phyloP scores from a whole-genome alignment of 2,329 filamentous ascomycete species.

The Coleophoma eucalyptorum region DNA sequence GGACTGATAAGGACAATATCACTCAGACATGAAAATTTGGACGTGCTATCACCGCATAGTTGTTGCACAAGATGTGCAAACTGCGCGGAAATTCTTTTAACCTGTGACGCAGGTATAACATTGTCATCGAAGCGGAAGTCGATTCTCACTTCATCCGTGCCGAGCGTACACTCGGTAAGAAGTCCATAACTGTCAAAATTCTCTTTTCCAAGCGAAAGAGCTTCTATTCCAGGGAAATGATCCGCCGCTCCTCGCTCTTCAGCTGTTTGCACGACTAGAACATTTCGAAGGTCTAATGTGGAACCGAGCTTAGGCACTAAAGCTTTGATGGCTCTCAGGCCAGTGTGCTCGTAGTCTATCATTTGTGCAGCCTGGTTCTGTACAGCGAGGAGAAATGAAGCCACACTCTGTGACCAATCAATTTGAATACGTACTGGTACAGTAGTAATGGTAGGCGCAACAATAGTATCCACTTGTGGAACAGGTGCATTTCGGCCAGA shows the following conservation, averaged over 20 bases:
- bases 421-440: constrained; percentile 1
- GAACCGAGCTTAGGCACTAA: neutral
- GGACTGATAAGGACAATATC: constrained; percentile 1
- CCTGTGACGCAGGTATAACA: neutral
- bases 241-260: neutral
- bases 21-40: neutral
- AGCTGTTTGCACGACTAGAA: neutral
- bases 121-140: neutral
- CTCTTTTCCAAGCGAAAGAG: neutral
- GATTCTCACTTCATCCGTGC: neutral
- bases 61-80: constrained; percentile 1
- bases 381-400: constrained; percentile 1
- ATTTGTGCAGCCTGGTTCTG: constrained; percentile 1
- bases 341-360: constrained; percentile 1
- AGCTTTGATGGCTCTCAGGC: constrained; percentile 1
- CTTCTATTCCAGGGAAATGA: neutral
- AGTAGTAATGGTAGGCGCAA: neutral
- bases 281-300: constrained; percentile 2
- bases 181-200: constrained; percentile 3
- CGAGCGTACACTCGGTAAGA: constrained; percentile 1
- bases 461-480: constrained; percentile 1
- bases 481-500: constrained; percentile 1
- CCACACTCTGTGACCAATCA: neutral
- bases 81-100: neutral
- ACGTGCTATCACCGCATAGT: neutral